A percentile compares a stretch with the other conserved stretches of the same genome.
phyloP scores from a whole-genome alignment of 2,329 filamentous ascomycete species.

The Myrmaecium sp. region DNA sequence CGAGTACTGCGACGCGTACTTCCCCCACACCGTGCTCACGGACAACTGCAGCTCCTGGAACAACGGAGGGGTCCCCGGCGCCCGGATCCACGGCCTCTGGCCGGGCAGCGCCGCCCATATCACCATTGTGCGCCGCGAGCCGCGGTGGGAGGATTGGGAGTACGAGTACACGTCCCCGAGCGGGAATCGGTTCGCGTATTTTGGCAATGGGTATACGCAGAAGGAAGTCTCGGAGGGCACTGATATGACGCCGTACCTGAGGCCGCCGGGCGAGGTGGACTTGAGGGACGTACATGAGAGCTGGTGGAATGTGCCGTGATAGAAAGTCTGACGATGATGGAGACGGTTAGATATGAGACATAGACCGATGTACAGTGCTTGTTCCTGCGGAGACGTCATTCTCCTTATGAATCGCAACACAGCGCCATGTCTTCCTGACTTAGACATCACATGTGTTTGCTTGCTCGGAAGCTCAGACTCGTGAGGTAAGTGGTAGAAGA shows the following conservation, averaged over 20 bases:
- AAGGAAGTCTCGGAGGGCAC: constrained; percentile 38
- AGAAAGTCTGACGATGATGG: no score
- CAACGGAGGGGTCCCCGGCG: constrained; percentile 45
- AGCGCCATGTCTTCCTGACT: no score
- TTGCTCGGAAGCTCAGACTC: no score
- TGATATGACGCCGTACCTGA: constrained; percentile 50
- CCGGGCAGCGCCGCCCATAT: constrained; percentile 49
- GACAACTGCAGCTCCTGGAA: constrained; percentile 57
- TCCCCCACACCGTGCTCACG: constrained; percentile 34
- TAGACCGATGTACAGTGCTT: no score
- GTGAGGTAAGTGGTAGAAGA: no score
- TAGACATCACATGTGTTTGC: no score
- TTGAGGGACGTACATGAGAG: no score
- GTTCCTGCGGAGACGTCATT: no score
- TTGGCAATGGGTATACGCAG: constrained; percentile 50
- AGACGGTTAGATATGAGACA: no score
- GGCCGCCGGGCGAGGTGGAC: no score
- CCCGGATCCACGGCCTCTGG: constrained; percentile 50
- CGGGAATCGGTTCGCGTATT: constrained; percentile 41
- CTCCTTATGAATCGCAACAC: no score
- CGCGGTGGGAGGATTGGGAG: constrained; percentile 43
- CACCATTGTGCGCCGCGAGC: constrained; percentile 39
- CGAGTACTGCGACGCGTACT: constrained; percentile 37
- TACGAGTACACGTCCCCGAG: constrained; percentile 29
- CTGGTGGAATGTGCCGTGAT: no score